These are phyloP conservation scores for Rhodamnia rubescens DNA, from an alignment of 345 rosid genomes.

Conservation along the genomic window DNA sequence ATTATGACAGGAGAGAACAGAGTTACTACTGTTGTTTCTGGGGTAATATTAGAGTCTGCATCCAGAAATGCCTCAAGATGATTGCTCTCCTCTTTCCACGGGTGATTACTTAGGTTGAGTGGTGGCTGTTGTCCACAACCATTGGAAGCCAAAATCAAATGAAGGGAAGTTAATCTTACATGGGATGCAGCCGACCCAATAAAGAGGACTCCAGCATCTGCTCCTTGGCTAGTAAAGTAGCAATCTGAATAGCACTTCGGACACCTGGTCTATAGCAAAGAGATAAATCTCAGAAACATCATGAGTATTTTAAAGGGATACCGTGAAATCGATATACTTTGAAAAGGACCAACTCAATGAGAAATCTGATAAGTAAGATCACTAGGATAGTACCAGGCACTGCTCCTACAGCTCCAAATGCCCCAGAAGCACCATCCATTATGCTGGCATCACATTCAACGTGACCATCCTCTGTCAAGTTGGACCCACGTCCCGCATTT, in stretches of 20 bases:
- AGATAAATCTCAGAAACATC: not conserved
- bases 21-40: not conserved
- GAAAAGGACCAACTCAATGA: not conserved
- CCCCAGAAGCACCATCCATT: conserved; percentile 82
- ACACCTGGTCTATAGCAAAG: conserved; percentile 75
- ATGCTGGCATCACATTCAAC: conserved; percentile 93
- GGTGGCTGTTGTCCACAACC: not conserved
- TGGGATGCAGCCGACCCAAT: conserved; percentile 89
- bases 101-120: not conserved
- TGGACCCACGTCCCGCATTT: conserved; percentile 96
- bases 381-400: conserved; percentile 53
- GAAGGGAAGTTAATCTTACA: conserved; percentile 33
- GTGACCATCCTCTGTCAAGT: conserved; percentile 82
- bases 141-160: not conserved
- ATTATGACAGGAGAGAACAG: not conserved
- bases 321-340: not conserved
- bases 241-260: conserved; percentile 77
- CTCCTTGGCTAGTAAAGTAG: conserved; percentile 66
- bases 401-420: conserved; percentile 95
- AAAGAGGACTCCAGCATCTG: conserved; percentile 51
- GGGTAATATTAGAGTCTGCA: not conserved
- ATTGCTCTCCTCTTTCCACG: not conserved
- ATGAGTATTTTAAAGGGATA: not conserved
- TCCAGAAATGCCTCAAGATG: not conserved
- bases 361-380: not conserved